Percentiles rank a stretch among this genome's conserved stretches.
Evolutionary conservation across 2,329 filamentous ascomycete genomes (phyloP).

Genomic region (Exophiala bonariae): DNA sequence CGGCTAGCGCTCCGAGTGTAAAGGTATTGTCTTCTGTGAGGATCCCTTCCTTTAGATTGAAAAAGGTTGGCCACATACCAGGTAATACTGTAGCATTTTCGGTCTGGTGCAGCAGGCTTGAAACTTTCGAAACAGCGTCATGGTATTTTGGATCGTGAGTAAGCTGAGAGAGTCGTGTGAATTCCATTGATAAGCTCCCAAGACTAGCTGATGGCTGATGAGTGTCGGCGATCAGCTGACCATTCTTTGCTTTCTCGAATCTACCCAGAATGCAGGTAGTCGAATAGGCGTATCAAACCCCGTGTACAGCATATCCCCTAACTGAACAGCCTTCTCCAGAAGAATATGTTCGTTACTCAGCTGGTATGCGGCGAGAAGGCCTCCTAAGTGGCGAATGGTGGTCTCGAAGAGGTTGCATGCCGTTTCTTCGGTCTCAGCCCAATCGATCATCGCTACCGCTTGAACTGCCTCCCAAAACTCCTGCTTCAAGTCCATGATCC

Average conservation of each 20-base stretch:
- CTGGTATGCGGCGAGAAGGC: constrained; percentile 55
- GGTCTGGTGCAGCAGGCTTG: constrained; percentile 4
- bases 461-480: constrained; percentile 58
- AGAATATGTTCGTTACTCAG: constrained; percentile 49
- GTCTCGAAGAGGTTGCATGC: constrained; percentile 49
- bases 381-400: constrained; percentile 56
- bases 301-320: constrained; percentile 55
- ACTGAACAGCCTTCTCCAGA: constrained; percentile 53
- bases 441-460: constrained; percentile 56
- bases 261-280: constrained; percentile 32
- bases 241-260: constrained; percentile 27
- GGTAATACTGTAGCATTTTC: constrained; percentile 35
- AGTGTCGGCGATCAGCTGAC: constrained; percentile 1
- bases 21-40: constrained; percentile 37
- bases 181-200: constrained; percentile 40
- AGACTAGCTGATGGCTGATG: constrained; percentile 33
- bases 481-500: constrained; percentile 60
- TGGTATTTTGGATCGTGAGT: constrained; percentile 60
- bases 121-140: not conserved
- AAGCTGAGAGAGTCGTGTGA: constrained; percentile 60
- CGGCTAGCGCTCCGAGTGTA: constrained; percentile 56
- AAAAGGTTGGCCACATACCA: constrained; percentile 37
- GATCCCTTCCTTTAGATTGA: not conserved
- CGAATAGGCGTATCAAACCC: constrained; percentile 37
- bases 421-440: constrained; percentile 40